Evolutionary conservation across 352 stramenopile species (phyloP), one percentile per base, ranked within the genome.

Genomic region (Pythium brachiatum): DNA sequence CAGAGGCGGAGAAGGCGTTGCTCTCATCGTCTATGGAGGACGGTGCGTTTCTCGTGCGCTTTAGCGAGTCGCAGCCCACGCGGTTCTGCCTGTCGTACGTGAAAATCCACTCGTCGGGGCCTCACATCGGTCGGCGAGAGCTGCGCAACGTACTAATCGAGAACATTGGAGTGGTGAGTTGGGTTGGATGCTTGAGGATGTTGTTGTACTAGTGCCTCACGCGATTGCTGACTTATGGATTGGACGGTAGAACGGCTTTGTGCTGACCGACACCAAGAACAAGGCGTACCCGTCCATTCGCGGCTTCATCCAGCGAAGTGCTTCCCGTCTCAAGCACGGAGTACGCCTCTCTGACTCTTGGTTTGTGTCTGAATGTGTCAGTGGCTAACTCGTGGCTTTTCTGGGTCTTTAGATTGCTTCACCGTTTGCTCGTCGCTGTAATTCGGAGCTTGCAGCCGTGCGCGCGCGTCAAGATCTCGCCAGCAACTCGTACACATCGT

Each of bases 31-130:
- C 53, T 21, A n/a, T 68, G 11, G 70, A 74, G 15, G 84, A 93
- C 53, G 84, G 82, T 16, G 70, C 84, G 27, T 94, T 94, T 66
- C 70, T 91, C 39, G 68, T 94, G 41, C 71, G 85, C 41, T 94
- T 92, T 66, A 91, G 81, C 38, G 84, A 94, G 64, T 88, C 81
- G 11, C 84, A 91, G 12, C 84, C 84, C 34, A 76, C 76, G 13
- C 86, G 88, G 44, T 90, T 94, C 62, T 89, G 76, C 29, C 69
- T 94, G 21, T 83, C 83, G 53, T 94, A 94, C 66, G 53, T 92
- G 5, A 94, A 92, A 62, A 64, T 92, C 36, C 79, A 90, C 60
- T 41, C 71, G 7, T 70, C 53, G 3, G 26, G 60, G 0, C 57
- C 72, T 21, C 62, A 66, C 31, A 36, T 29, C 2, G 79, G 80